Evolutionary conservation across 208 protist genomes (phyloP).

Genomic region (Trypanosoma cruzi): DNA sequence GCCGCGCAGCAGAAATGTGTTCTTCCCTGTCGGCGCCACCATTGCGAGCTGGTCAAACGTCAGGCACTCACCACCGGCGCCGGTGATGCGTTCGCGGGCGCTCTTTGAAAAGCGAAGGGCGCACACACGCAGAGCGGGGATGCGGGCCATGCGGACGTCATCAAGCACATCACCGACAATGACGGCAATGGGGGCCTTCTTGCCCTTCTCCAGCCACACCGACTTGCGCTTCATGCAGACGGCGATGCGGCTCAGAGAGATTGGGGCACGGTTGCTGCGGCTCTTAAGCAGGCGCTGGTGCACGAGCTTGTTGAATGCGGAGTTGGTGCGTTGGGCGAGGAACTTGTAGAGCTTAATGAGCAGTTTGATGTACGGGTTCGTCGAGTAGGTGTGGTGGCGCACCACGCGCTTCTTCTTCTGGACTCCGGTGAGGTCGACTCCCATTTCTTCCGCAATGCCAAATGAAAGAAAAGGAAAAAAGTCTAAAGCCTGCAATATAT

Average conservation of each 20-base stretch:
- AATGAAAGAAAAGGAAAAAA: constrained; percentile 15
- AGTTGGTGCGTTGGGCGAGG: constrained; percentile 98
- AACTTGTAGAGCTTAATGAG: constrained; percentile 99
- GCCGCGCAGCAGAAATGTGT: constrained; percentile 98
- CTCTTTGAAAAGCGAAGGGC: constrained; percentile 99
- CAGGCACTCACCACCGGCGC: constrained; percentile 98
- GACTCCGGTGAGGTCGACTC: constrained; percentile 91
- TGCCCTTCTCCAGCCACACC: constrained; percentile 72
- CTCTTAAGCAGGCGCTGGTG: constrained; percentile 97
- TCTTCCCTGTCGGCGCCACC: constrained; percentile 96
- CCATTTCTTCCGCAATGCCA: constrained; percentile 52
- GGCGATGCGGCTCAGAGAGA: constrained; percentile 96
- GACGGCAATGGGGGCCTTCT: constrained; percentile 96
- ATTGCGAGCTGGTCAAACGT: constrained; percentile 99
- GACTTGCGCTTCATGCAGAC: constrained; percentile 94
- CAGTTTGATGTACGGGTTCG: constrained; percentile 98
- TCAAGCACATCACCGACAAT: constrained; percentile 99
- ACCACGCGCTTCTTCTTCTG: constrained; percentile 91
- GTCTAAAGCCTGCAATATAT: constrained; percentile 3
- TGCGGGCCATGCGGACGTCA: constrained; percentile 97
- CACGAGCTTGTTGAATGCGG: constrained; percentile 98
- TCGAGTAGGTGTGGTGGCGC: constrained; percentile 94
- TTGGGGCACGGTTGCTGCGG: constrained; percentile 95
- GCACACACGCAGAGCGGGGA: constrained; percentile 96
- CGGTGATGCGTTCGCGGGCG: constrained; percentile 98